phyloP scores from a whole-genome alignment of 2,329 filamentous ascomycete genomes.

The Calonectria ilicicola region DNA sequence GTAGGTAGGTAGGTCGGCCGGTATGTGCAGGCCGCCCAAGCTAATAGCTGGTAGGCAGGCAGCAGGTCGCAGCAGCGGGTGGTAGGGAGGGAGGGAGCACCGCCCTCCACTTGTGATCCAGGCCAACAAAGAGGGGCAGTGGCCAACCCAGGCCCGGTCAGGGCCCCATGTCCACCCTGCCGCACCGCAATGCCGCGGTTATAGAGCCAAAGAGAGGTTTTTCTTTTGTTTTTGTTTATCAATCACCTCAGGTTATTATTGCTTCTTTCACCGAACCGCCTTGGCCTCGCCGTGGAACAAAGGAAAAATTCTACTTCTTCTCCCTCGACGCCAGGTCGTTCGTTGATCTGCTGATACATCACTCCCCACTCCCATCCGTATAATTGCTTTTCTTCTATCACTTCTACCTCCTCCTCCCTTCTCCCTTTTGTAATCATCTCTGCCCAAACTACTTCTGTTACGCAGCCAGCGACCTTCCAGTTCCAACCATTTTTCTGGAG shows the following conservation, averaged over 20 bases:
- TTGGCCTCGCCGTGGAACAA: background rate
- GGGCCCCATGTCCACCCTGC: constrained; percentile 23
- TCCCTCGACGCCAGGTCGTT: background rate
- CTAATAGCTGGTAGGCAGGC: background rate
- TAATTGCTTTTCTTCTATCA: constrained; percentile 6
- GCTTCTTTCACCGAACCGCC: background rate
- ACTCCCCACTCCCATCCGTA: background rate
- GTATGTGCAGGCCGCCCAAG: too few species aligned
- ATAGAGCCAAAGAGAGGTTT: constrained; percentile 2
- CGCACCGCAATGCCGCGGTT: constrained; percentile 18
- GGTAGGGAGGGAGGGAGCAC: constrained; percentile 2
- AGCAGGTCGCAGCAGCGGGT: too few species aligned
- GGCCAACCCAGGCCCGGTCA: constrained; percentile 22
- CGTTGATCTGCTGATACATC: background rate
- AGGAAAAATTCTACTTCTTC: background rate
- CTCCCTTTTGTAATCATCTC: background rate
- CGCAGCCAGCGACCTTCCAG: constrained; percentile 32
- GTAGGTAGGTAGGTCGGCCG: constrained; percentile 2
- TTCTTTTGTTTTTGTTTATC: background rate
- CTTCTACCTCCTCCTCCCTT: constrained; percentile 10
- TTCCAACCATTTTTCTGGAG: constrained; percentile 41
- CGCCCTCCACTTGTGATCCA: constrained; percentile 24
- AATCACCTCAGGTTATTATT: background rate
- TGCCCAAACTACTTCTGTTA: constrained; percentile 39
- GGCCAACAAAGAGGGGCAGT: constrained; percentile 40